Evolutionary conservation across 768 basidiomycete genomes (phyloP), one percentile per base, ranked within the genome.

Genomic region (Mycena polygramma): DNA sequence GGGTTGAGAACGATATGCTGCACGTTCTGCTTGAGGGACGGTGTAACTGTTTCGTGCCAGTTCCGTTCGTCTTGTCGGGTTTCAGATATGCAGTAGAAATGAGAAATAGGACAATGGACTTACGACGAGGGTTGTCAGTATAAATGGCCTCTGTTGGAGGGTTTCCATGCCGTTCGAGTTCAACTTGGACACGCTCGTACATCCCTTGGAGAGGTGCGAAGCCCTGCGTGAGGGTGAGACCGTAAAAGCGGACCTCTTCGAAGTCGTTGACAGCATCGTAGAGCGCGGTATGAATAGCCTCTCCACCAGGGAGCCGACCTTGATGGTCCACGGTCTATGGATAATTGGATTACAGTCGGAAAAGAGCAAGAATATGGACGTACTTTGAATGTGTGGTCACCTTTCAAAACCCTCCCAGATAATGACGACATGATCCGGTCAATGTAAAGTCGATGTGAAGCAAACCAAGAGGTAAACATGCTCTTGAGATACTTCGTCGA

Each of bases 311-410:
- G 2, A 75, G 36, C 20, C 74, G 55, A 20, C 70, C 66, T 66
- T 73, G 68, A 57, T 75, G 69, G 19, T 75, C 72, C 0, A 72
- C 26, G 4, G 68, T 60, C 74, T 74, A 30, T 41, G 41, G 26
- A 49, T 45, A 11, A 6, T 46, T 39, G 41, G 41, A 41, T 46
- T 41, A 55, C 26, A 36, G 20, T n/a, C 4, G n/a, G n/a, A 19
- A 14, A 4, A 26, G 7, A 30, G 24, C n/a, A 9, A 52, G 19
- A 41, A 48, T 6, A 13, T 51, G 9, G 7, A 64, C 61, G 36
- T 49, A 74, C 74, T n/a, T 75, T 66, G 59, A 68, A 75, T 30
- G 71, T 75, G 30, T 75, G 74, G 39, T 75, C 71, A 6, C 59
- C 71, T 39, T 72, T 72, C 17, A 72, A 20, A 41, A 75, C 37